These are phyloP conservation scores for Fusarium agapanthi DNA, from an alignment of 2,329 filamentous ascomycete species.

Conservation along the genomic window DNA sequence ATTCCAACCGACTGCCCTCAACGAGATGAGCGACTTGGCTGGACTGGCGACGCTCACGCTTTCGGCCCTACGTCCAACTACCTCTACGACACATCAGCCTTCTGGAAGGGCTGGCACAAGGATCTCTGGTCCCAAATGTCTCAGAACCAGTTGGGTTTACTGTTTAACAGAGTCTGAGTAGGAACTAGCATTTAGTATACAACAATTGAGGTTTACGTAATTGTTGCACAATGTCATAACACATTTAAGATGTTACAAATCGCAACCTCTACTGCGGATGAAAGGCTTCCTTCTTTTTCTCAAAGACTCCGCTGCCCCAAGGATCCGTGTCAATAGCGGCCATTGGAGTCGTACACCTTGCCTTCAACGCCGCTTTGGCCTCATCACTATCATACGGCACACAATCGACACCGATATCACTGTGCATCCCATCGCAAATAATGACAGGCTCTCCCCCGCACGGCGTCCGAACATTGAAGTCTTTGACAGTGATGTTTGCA, in stretches of 20 bases:
- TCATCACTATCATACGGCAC: conserved; percentile 25
- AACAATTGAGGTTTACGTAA: background rate
- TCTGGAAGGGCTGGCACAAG: conserved; percentile 46
- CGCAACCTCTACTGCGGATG: background rate
- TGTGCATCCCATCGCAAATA: conserved; percentile 26
- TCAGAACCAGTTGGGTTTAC: conserved; percentile 7
- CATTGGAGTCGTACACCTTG: conserved; percentile 19
- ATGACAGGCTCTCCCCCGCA: conserved; percentile 18
- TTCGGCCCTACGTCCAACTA: conserved; percentile 62
- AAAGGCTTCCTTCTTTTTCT: background rate
- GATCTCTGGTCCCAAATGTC: conserved; percentile 32
- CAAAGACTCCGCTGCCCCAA: background rate
- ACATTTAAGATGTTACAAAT: background rate
- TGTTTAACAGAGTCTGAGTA: background rate
- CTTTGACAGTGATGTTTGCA: conserved; percentile 61
- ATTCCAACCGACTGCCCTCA: conserved; percentile 68
- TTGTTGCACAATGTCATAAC: fast-evolving
- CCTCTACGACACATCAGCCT: conserved; percentile 61
- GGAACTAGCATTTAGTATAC: background rate
- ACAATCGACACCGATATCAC: conserved; percentile 20
- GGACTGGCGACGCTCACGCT: conserved; percentile 59
- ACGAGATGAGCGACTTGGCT: conserved; percentile 62
- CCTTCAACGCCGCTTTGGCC: background rate
- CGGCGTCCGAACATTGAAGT: conserved; percentile 56
- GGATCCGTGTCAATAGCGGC: conserved; percentile 3